phyloP scores from a whole-genome alignment of 176 grass and related monocot species.

The Avena atlantica region DNA sequence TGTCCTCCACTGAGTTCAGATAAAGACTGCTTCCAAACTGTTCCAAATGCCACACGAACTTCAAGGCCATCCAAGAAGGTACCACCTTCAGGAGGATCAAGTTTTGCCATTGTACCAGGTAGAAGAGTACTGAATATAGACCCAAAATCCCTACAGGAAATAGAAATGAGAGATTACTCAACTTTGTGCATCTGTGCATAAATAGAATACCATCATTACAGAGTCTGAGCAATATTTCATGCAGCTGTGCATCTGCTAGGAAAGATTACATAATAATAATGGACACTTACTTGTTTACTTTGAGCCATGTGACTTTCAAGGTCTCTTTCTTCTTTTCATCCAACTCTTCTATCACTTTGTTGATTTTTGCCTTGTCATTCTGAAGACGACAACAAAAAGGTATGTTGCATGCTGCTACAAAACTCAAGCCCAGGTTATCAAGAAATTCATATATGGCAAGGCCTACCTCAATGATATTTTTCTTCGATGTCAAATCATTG shows the following conservation, averaged over 20 bases:
- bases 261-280: slow-evolving; percentile 39
- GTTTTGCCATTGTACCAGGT: slow-evolving; percentile 96
- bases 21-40: slow-evolving; percentile 96
- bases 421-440: slow-evolving; percentile 30
- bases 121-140: slow-evolving; percentile 95
- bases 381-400: slow-evolving; percentile 43
- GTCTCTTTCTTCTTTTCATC: slow-evolving; percentile 99
- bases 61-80: slow-evolving; percentile 97
- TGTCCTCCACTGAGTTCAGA: slow-evolving; percentile 99
- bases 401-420: slow-evolving; percentile 1
- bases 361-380: slow-evolving; percentile 97
- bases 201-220: background rate
- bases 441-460: slow-evolving; percentile 14
- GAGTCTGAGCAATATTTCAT: slow-evolving; percentile 34
- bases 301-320: slow-evolving; percentile 92
- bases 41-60: slow-evolving; percentile 96
- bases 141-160: slow-evolving; percentile 86
- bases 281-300: slow-evolving; percentile 91
- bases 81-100: slow-evolving; percentile 89
- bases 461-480: slow-evolving; percentile 88
- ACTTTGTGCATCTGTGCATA: slow-evolving; percentile 14
- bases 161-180: slow-evolving; percentile 36
- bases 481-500: slow-evolving; percentile 91
- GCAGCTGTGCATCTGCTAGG: slow-evolving; percentile 2
- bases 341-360: slow-evolving; percentile 89